Evolutionary conservation across 164 flowering plant species (phyloP), one percentile per base, ranked within the genome.

Genomic region (Tinospora cordifolia): DNA sequence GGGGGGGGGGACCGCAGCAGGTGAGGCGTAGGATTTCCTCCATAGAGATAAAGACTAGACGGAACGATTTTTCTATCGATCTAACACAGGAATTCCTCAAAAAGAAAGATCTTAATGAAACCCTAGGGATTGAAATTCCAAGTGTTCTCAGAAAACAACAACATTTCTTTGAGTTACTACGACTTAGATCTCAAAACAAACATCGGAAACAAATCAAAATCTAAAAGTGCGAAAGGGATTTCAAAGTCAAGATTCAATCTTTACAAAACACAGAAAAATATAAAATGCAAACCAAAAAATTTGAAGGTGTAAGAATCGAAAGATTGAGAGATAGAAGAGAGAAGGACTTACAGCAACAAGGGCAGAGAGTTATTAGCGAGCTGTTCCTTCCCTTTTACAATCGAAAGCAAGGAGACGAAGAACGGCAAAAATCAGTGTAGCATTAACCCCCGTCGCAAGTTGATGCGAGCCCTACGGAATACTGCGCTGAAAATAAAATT

Each of bases 171-270:
- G 36, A 41, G 27, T 24, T 36, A 12, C 15, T 22, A 39, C 60
- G 34, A 58, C 49, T 38, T 36, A 58, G 71, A 68, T 68, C 71
- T 68, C 47, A 54, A 57, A 19, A 30, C 14, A 58, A 21, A 30
- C 25, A 51, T 0, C 51, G 36, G 58, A 54, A 68, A 14, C 46
- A 5, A 26, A 34, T 17, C 5, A 34, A 24, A 68, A 54, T 38
- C 71, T 11, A 36, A 2, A 24, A 58, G 39, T 36, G 22, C 63
- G 6, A 34, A 36, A 34, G 63, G 63, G 9, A n/a, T n/a, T 54
- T 25, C 26, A 6, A 8, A 15, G 25, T 60, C 63, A 60, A 24
- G 25, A 60, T 60, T 26, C 34, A 60, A 25, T 60, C 63, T 60
- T 60, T 25, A 24, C 30, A 25, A 24, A 30, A 60, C 24, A 54